Evolutionary conservation across 2,329 filamentous ascomycete species (phyloP).

Genomic region (Xylariaceae sp.): DNA sequence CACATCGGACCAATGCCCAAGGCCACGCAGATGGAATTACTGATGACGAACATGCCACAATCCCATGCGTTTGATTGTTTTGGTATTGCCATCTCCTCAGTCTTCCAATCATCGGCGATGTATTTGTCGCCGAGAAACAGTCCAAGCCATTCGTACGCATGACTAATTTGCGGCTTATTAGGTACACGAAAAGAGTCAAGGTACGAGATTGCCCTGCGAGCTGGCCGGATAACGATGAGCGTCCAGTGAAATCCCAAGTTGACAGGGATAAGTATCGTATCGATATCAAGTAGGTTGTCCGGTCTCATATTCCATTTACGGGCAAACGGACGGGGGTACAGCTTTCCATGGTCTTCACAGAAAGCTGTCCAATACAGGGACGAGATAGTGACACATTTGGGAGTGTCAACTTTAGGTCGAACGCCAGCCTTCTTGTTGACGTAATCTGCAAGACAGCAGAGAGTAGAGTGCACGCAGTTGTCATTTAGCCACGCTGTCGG

Average conservation of each 20-base stretch:
- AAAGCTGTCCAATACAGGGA: constrained; percentile 60
- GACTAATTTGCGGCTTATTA: constrained; percentile 37
- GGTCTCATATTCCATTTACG: constrained; percentile 50
- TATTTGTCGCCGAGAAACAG: constrained; percentile 51
- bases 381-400: constrained; percentile 57
- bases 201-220: constrained; percentile 56
- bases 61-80: constrained; percentile 63
- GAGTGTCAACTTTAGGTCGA: constrained; percentile 42
- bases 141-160: constrained; percentile 50
- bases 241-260: constrained; percentile 65
- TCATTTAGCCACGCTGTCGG: constrained; percentile 66
- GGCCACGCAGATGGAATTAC: constrained; percentile 62
- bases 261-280: constrained; percentile 65
- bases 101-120: constrained; percentile 54
- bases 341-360: constrained; percentile 50
- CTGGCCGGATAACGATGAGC: constrained; percentile 59
- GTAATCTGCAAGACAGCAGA: constrained; percentile 54
- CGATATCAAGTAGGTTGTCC: constrained; percentile 57
- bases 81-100: constrained; percentile 45
- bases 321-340: constrained; percentile 24
- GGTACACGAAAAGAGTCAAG: constrained; percentile 57
- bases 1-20: constrained; percentile 47
- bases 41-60: constrained; percentile 71
- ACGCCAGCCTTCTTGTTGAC: constrained; percentile 53
- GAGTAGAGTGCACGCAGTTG: constrained; percentile 63